Base-by-base conservation (phyloP, 257 asterid genomes). In the Rauvolfia tetraphylla region DNA sequence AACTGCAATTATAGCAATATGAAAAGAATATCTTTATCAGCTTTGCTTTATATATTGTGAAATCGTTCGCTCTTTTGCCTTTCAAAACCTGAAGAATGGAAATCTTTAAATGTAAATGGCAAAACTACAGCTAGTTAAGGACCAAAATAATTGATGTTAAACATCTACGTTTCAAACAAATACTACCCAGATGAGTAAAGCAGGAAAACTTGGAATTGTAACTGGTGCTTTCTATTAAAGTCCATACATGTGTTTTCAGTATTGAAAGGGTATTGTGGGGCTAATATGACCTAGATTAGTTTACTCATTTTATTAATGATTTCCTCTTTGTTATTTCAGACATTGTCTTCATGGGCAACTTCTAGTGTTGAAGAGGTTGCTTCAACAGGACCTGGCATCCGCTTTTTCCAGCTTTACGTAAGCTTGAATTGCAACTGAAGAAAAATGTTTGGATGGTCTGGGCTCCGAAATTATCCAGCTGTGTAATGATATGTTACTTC, bases 321-420 rank as follows among this genome's bases (percentile, higher is more conserved):
- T 44, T 61, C 13, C 4, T 74, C 69, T 76, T 81, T 54, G 18
- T 33, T 22, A 58, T 85, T 83, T 77, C 91, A 93, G 98, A 93
- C 98, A 68, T 77, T 93, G 85, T 87, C 89, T 36, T 85, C 90
- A 12, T 87, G 88, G 88, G 89, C 90, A 25, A 87, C 90, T 72
- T 87, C 89, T 71, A 87, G 90, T 48, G 90, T 93, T 29, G 97
- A 91, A 79, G 98, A 93, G 87, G 98, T 93, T 82, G 96, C 98
- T 82, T 93, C 98, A n/a, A 80, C 81, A 23, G 87, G 85, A 81
- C 87, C 90, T 22, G 87, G 90, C 68, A 81, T 87, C 78, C 88
- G 87, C 22, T 87, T 87, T 76, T 83, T 87, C 82, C 87, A 87
- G 76, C 88, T 87, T 68, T 87, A 85, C 69, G 88, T 84, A 79